These are phyloP conservation scores for Verticillium klebahnii DNA, from an alignment of 2,329 filamentous ascomycete species.

Conservation along the genomic window DNA sequence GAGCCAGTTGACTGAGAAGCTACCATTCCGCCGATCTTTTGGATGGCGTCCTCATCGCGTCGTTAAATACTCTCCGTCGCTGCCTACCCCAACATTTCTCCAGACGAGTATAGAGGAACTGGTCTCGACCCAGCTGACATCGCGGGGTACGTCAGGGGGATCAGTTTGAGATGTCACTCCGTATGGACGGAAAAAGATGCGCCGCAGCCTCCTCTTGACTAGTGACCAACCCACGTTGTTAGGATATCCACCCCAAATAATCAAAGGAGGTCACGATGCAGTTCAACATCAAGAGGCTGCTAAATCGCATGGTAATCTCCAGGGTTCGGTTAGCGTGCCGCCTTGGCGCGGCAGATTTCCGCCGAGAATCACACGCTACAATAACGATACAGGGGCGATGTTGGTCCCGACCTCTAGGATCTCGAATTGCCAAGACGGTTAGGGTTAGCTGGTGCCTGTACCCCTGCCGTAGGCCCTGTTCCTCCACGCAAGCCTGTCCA, in stretches of 20 bases:
- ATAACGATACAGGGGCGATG: neutral
- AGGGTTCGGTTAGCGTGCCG: neutral
- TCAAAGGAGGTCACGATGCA: neutral
- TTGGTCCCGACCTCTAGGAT: neutral
- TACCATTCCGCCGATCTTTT: neutral
- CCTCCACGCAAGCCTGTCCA: neutral
- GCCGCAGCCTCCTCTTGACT: neutral
- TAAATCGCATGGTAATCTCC: neutral
- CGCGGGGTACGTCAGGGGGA: neutral
- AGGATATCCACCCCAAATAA: neutral
- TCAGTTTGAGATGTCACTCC: neutral
- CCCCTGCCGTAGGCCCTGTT: neutral
- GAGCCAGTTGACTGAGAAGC: neutral
- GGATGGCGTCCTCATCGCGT: neutral
- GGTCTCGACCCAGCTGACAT: neutral
- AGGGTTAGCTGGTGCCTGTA: neutral
- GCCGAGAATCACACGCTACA: neutral
- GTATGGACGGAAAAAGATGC: neutral
- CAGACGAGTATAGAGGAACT: neutral
- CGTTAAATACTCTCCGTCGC: neutral
- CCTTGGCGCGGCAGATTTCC: neutral
- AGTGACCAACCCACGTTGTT: neutral
- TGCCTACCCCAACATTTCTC: neutral
- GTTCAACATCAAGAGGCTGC: neutral
- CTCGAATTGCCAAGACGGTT: neutral